These are phyloP conservation scores for Ganoderma resinaceum DNA, from an alignment of 1,284 basidiomycete species.

Conservation along the genomic window DNA sequence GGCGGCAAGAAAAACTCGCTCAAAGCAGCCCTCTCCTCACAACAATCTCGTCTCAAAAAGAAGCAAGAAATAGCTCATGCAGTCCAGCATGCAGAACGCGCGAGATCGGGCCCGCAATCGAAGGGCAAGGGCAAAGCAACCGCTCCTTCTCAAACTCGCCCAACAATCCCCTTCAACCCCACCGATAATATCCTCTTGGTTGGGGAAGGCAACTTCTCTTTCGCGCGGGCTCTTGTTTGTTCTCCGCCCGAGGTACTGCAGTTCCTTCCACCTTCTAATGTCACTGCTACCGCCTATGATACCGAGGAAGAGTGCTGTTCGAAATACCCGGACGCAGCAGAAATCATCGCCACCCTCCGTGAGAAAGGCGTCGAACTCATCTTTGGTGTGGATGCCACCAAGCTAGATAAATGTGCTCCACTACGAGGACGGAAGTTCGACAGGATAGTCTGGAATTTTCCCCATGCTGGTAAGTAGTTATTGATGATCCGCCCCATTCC, in stretches of 20 bases:
- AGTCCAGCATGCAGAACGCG: conserved; percentile 56
- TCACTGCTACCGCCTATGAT: conserved; percentile 92
- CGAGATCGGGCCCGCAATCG: conserved; percentile 44
- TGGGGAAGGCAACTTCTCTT: conserved; percentile 98
- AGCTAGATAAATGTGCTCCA: conserved; percentile 64
- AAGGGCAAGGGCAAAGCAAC: conserved; percentile 40
- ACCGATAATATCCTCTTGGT: conserved; percentile 87
- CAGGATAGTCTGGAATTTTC: conserved; percentile 94
- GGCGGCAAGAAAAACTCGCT: conserved; percentile 58
- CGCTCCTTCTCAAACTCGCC: conserved; percentile 36
- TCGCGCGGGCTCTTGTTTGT: conserved; percentile 77
- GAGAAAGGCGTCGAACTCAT: conserved; percentile 74
- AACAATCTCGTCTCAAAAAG: conserved; percentile 70
- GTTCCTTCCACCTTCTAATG: conserved; percentile 67
- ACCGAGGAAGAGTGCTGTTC: conserved; percentile 75
- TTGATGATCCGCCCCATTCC: neutral
- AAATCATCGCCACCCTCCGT: conserved; percentile 65
- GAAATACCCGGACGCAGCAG: conserved; percentile 86
- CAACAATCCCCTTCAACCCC: conserved; percentile 74
- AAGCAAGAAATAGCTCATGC: conserved; percentile 58
- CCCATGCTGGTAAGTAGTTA: conserved; percentile 83
- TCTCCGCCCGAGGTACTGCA: conserved; percentile 57
- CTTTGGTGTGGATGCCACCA: conserved; percentile 88
- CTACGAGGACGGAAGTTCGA: conserved; percentile 74
- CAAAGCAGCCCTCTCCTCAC: conserved; percentile 70